Percentiles rank a stretch among this genome's conserved stretches.
Conservation (phyloP, 148 eudicot genomes). For the Fagopyrum homotropicum region DNA sequence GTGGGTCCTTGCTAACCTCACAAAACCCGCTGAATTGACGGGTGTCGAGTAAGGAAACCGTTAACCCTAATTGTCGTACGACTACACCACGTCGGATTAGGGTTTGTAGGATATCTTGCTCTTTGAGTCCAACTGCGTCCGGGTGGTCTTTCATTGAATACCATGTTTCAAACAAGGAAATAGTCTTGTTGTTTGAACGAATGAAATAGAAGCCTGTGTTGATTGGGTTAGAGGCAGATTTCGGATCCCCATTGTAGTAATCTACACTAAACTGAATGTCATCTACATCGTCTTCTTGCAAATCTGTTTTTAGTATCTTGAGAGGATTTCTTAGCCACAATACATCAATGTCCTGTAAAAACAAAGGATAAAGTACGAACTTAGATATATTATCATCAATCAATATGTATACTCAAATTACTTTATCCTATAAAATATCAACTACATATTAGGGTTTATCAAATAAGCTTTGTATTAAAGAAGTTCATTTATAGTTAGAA, state of each 20-base stretch:
- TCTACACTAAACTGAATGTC: constrained; percentile 58
- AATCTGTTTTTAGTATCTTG: constrained; percentile 22
- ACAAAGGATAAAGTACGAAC: background rate
- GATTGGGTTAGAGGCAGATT: constrained; percentile 29
- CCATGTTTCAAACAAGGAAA: constrained; percentile 49
- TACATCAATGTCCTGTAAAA: constrained; percentile 53
- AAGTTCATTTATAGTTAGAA: background rate
- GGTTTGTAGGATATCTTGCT: constrained; percentile 57
- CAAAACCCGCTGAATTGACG: constrained; percentile 63
- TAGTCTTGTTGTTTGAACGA: constrained; percentile 61
- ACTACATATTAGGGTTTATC: background rate
- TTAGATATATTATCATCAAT: background rate
- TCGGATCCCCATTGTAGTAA: constrained; percentile 24
- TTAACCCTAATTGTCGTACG: constrained; percentile 22
- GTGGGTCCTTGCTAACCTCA: constrained; percentile 31
- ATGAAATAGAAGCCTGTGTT: constrained; percentile 78
- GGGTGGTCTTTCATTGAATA: constrained; percentile 44
- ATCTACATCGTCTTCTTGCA: background rate
- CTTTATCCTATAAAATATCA: too few species aligned
- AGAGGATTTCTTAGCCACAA: constrained; percentile 69
- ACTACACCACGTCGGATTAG: constrained; percentile 20
- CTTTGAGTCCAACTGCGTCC: constrained; percentile 35
- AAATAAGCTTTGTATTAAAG: background rate
- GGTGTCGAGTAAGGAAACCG: constrained; percentile 40
- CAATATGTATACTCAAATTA: background rate